Evolutionary conservation across 106 monocot genomes (phyloP).

Genomic region (Phalaenopsis aphrodite): DNA sequence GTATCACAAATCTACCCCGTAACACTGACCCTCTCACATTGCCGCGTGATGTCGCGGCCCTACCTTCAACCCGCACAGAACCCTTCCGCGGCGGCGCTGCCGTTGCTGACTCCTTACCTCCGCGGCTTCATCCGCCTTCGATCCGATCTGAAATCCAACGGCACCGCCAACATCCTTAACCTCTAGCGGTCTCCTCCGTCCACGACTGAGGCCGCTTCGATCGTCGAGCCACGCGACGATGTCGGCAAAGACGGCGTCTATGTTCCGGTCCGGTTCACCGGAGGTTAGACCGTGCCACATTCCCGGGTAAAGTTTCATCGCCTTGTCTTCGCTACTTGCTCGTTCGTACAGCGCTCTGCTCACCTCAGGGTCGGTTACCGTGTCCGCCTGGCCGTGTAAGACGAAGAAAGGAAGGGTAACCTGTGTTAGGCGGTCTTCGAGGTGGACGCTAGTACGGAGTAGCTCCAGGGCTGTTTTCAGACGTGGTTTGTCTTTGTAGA

Average conservation of each 20-base stretch:
- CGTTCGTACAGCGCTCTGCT: conserved; percentile 67
- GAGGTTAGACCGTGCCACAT: conserved; percentile 99
- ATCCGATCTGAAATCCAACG: background rate
- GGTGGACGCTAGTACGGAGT: conserved; percentile 69
- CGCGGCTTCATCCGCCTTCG: too few species aligned
- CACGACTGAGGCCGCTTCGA: background rate
- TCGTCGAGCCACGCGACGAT: conserved; percentile 70
- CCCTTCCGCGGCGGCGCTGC: conserved; percentile 9
- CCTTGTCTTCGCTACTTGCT: conserved; percentile 76
- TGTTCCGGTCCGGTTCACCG: conserved; percentile 83
- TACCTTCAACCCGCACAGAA: conserved; percentile 30
- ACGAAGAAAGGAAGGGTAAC: conserved; percentile 78
- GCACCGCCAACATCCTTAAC: background rate
- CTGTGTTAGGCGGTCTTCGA: conserved; percentile 64
- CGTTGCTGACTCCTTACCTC: background rate
- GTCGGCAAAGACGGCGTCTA: conserved; percentile 63
- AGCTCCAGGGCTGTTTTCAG: conserved; percentile 90
- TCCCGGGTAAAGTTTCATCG: conserved; percentile 80
- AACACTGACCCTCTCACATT: conserved; percentile 10
- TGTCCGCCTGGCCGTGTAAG: conserved; percentile 83
- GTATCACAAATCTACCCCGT: too few species aligned
- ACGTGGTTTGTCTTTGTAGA: conserved; percentile 93
- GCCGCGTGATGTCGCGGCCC: conserved; percentile 23
- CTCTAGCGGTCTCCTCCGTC: background rate
- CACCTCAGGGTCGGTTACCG: conserved; percentile 92